Evolutionary conservation across 1,284 basidiomycete species (phyloP), one percentile per base, ranked within the genome.

Genomic region (Cerrena zonata): DNA sequence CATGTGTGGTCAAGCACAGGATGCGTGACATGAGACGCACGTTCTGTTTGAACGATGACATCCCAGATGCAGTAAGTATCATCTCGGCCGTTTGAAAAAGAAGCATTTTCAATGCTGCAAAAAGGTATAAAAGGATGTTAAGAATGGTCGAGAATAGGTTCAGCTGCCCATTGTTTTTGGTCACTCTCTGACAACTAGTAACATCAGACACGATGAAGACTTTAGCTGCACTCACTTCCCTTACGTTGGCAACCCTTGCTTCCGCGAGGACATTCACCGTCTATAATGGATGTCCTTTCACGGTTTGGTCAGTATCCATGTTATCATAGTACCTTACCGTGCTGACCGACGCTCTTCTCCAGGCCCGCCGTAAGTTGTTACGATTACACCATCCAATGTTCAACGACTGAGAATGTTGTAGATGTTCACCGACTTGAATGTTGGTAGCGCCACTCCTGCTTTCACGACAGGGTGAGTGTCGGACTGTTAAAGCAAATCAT

Each of bases 381-480:
- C 34, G 34, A 10, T 11, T 36, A 36, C n/a, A 36, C 34, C n/a
- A 11, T 36, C 11, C 34, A 36, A 36, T 10, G 34, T 10, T 36
- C 11, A 36, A 10, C 19, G 10, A 41, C 10, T 41, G 40, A 11
- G 11, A 10, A 41, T 15, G 21, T 11, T 47, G 10, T 44, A 63
- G 61, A 61, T 66, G 45, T 68, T 66, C 56, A 67, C 68, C 41
- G 66, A 67, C 53, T 53, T 67, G 50, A 61, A 60, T 49, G 61
- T 56, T 12, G 65, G 64, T 22, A 57, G 43, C 22, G 59, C 63
- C 19, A 49, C 53, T 5, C 68, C 69, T 2, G 48, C 55, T 52
- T 58, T 60, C 19, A 48, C 59, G 4, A 70, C 65, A 12, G 69
- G 68, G 65, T 67, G 48, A n/a, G n/a, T n/a, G 45, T 56, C 19